Conservation (phyloP, 345 rosid genomes). For the Populus tremula region DNA sequence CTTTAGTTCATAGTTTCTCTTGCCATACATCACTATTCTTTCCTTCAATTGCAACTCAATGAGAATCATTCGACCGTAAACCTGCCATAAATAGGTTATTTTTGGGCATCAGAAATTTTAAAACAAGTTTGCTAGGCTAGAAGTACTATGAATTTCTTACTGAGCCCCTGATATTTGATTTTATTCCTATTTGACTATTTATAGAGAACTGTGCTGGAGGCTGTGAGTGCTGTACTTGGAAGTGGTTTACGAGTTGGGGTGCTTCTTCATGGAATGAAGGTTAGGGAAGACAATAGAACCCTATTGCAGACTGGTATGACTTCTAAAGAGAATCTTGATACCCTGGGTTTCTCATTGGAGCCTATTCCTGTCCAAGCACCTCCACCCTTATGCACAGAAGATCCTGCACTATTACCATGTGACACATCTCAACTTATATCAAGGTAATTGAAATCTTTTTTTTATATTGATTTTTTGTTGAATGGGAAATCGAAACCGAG, state of each 20-base stretch:
- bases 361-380: slow-evolving; percentile 42
- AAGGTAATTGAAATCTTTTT: slow-evolving; percentile 42
- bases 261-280: slow-evolving; percentile 80
- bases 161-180: slow-evolving; percentile 8
- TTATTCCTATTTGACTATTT: slow-evolving; percentile 3
- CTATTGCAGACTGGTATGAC: slow-evolving; percentile 74
- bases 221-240: slow-evolving; percentile 73
- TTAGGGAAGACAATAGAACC: slow-evolving; percentile 79
- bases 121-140: background rate
- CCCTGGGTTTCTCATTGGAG: slow-evolving; percentile 81
- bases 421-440: slow-evolving; percentile 29
- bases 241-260: slow-evolving; percentile 75
- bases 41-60: background rate
- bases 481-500: background rate
- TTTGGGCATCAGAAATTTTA: background rate
- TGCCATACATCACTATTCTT: background rate
- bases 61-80: background rate
- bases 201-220: slow-evolving; percentile 79
- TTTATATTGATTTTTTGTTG: slow-evolving; percentile 9
- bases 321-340: slow-evolving; percentile 52
- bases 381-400: slow-evolving; percentile 44
- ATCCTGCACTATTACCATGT: slow-evolving; percentile 34
- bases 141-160: background rate
- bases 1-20: background rate
- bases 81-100: background rate